These are phyloP conservation scores for Kluyveromyces aestuarii DNA, from an alignment of 805 yeast genomes.

Conservation along the genomic window DNA sequence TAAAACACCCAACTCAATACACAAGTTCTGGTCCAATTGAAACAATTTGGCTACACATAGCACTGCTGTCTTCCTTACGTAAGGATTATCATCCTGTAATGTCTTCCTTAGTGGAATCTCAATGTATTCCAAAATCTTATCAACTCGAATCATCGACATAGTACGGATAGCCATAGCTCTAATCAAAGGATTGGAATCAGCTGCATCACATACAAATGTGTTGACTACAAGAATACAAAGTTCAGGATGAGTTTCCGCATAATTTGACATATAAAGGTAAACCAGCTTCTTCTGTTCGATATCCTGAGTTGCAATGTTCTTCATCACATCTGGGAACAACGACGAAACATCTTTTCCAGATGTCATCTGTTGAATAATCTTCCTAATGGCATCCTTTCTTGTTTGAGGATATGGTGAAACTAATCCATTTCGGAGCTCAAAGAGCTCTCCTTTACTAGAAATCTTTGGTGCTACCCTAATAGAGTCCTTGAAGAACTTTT, in stretches of 20 bases:
- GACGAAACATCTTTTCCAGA: slow-evolving; percentile 94
- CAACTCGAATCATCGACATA: slow-evolving; percentile 97
- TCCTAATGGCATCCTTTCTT: slow-evolving; percentile 91
- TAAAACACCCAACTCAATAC: slow-evolving; percentile 81
- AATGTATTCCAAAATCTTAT: slow-evolving; percentile 90
- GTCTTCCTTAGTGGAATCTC: slow-evolving; percentile 83
- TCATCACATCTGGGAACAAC: slow-evolving; percentile 89
- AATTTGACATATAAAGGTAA: slow-evolving; percentile 90
- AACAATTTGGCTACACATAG: slow-evolving; percentile 93
- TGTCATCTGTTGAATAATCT: slow-evolving; percentile 97
- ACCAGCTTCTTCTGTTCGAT: slow-evolving; percentile 94
- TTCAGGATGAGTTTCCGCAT: slow-evolving; percentile 95
- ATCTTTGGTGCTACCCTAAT: slow-evolving; percentile 31
- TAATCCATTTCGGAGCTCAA: slow-evolving; percentile 79
- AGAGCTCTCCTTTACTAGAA: slow-evolving; percentile 60
- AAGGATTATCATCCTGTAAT: slow-evolving; percentile 86
- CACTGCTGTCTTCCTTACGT: slow-evolving; percentile 96
- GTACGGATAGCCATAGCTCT: slow-evolving; percentile 95
- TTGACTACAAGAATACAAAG: slow-evolving; percentile 92
- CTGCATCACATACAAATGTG: slow-evolving; percentile 90
- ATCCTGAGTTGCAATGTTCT: slow-evolving; percentile 94
- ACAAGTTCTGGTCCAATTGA: slow-evolving; percentile 71
- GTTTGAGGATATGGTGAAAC: slow-evolving; percentile 94
- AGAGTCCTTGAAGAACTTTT: slow-evolving; percentile 27
- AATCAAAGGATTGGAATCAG: slow-evolving; percentile 92